Evolutionary conservation across 495 filamentous ascomycete species (phyloP).

Genomic region (Trichoderma gamsii): DNA sequence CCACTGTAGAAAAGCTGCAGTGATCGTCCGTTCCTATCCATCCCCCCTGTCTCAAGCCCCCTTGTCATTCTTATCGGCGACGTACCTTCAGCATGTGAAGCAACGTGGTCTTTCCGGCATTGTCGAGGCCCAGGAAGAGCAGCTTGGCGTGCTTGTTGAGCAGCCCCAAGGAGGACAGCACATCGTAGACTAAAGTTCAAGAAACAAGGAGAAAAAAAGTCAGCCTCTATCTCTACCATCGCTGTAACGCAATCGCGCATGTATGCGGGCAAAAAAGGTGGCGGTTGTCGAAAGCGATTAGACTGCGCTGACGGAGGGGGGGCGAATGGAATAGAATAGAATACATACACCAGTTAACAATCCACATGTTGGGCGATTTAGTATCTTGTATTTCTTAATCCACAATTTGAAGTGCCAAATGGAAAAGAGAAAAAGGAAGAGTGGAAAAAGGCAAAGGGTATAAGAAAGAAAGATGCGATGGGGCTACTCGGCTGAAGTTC

Average conservation of each 20-base stretch:
- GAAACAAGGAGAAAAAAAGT: slow-evolving; percentile 15
- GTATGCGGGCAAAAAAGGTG: neutral
- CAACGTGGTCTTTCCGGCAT: slow-evolving; percentile 94
- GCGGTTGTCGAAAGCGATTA: neutral
- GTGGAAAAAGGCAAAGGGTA: neutral
- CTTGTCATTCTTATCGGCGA: neutral
- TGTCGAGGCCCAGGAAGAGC: slow-evolving; percentile 89
- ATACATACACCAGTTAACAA: slow-evolving; percentile 89
- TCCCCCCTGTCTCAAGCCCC: neutral
- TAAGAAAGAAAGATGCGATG: neutral
- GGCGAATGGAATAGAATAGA: neutral
- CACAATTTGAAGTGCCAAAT: too few relatives aligned
- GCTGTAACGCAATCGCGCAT: slow-evolving; percentile 5
- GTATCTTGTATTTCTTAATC: too few relatives aligned
- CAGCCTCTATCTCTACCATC: slow-evolving; percentile 19
- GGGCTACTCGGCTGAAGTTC: too few relatives aligned
- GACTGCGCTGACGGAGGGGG: too few relatives aligned
- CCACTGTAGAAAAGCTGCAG: neutral
- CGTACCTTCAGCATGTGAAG: slow-evolving; percentile 89
- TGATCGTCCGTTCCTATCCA: neutral
- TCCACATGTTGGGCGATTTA: slow-evolving; percentile 66
- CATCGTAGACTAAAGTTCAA: slow-evolving; percentile 69
- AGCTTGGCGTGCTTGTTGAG: slow-evolving; percentile 96
- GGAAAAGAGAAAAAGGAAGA: neutral
- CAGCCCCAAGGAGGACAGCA: slow-evolving; percentile 83